Base-by-base conservation (phyloP, 139 green algal species). In the Raphidocelis subcapitata region DNA sequence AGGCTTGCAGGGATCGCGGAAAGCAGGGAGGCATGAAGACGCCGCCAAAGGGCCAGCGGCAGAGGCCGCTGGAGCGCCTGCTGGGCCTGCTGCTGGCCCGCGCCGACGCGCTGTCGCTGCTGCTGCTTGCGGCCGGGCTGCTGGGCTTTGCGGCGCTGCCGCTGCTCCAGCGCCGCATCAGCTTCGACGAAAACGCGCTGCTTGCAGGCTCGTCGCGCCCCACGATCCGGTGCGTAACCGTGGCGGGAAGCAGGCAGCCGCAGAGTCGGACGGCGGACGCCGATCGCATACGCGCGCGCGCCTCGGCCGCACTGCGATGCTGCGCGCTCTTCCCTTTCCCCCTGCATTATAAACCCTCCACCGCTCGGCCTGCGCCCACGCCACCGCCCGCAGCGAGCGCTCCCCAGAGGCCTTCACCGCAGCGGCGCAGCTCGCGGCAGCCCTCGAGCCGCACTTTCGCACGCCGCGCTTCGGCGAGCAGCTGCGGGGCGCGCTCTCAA, bases 151-250 rank as follows among this genome's bases (percentile, higher is more conserved):
- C 84, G 14, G 68, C 67, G 0, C 61, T 91, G 20, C 88, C 88
- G 0, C 33, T 86, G 31, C 59, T 84, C 24, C 76, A 81, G 20
- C 86, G 83, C 16, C 20, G 12, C 4, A 85, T 83, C 26, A 82
- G 80, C 35, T 86, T 92, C 49, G 85, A 91, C 36, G 88, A 94
- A 35, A 94, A 92, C 66, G 80, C 85, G 16, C 79, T 92, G 59
- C 77, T 89, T 33, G 72, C 83, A 20, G 84, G 79, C 0, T 76
- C 59, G 28, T 76, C 84, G 8, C 35, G 61, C 15, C 61, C 84
- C 1, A 82, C 67, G 3, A 79, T 90, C 31, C 52, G 78, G 84
- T 86, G 32, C 51, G 62, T 56, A n/a, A 26, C 10, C 29, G 24
- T 3, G 18, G 15, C 5, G n/a, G 37, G 32, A 41, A 64, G 63